phyloP scores from a whole-genome alignment of 169 alveolate genomes.

The Theileria annulata region DNA sequence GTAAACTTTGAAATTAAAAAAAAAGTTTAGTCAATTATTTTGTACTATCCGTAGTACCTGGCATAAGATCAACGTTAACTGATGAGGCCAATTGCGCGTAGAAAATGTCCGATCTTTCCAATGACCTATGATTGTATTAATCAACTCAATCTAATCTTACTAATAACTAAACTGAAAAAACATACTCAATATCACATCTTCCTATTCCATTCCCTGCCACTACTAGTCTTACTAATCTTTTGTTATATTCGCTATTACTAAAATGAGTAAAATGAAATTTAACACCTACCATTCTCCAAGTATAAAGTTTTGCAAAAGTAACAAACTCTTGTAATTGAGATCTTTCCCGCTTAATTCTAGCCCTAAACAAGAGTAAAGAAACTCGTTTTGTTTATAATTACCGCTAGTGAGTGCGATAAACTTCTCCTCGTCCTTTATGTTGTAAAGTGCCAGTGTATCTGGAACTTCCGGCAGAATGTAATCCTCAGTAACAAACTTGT shows the following conservation, averaged over 20 bases:
- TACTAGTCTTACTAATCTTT: conserved; percentile 50
- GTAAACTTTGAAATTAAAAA: background rate
- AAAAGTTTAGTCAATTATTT: background rate
- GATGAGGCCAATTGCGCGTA: conserved; percentile 57
- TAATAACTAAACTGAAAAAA: background rate
- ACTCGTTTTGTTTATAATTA: background rate
- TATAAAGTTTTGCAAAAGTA: conserved; percentile 44
- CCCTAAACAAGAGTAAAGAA: conserved; percentile 4
- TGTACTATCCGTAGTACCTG: conserved; percentile 36
- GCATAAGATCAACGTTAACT: conserved; percentile 62
- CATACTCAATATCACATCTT: conserved; percentile 42
- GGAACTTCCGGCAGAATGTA: conserved; percentile 62
- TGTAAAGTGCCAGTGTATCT: conserved; percentile 11
- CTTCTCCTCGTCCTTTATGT: conserved; percentile 43
- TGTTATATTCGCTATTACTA: conserved; percentile 31
- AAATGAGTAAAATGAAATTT: background rate
- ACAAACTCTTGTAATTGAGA: conserved; percentile 26
- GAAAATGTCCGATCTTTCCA: conserved; percentile 40
- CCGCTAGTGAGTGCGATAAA: conserved; percentile 60
- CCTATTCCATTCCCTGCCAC: conserved; percentile 67
- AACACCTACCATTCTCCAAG: conserved; percentile 32
- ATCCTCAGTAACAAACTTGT: conserved; percentile 53
- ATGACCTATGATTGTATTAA: conserved; percentile 12
- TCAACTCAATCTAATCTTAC: background rate
- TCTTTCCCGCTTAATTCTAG: conserved; percentile 29